Percentiles rank a stretch among this genome's conserved stretches.
phyloP scores from a whole-genome alignment of 257 asterid species.

The Solanum appendiculatum region DNA sequence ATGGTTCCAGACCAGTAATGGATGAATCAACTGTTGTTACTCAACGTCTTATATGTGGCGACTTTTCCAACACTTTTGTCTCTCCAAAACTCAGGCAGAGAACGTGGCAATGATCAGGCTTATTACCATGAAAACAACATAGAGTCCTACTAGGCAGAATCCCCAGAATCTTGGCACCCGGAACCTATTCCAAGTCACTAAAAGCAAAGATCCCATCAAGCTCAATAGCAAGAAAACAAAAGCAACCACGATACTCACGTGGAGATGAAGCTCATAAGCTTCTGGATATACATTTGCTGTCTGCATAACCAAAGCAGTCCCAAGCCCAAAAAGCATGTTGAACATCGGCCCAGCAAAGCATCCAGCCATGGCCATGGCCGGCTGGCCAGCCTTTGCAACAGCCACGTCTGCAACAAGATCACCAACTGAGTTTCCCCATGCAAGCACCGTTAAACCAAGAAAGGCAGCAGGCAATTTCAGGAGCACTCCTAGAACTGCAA shows the following conservation, averaged over 20 bases:
- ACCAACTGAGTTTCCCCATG: constrained; percentile 96
- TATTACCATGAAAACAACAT: constrained; percentile 48
- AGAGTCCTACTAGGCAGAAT: constrained; percentile 84
- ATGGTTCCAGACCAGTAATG: background rate
- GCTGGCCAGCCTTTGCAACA: constrained; percentile 91
- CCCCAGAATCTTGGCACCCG: constrained; percentile 98
- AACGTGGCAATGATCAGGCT: constrained; percentile 64
- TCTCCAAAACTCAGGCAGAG: constrained; percentile 22
- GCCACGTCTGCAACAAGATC: constrained; percentile 97
- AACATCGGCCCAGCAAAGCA: constrained; percentile 99
- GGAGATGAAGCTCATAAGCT: constrained; percentile 75
- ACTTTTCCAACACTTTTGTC: background rate
- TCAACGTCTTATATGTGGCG: background rate
- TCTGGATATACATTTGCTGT: constrained; percentile 59
- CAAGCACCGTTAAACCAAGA: constrained; percentile 87
- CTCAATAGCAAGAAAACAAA: constrained; percentile 83
- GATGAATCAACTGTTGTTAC: background rate
- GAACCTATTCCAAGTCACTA: constrained; percentile 82
- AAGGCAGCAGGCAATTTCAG: constrained; percentile 62
- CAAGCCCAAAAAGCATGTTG: constrained; percentile 94
- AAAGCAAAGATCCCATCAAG: constrained; percentile 91
- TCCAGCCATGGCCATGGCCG: constrained; percentile 99
- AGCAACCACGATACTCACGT: constrained; percentile 82
- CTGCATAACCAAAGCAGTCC: constrained; percentile 79
- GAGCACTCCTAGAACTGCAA: constrained; percentile 63